These are phyloP conservation scores for Atkinsonella texensis DNA, from an alignment of 2,329 filamentous ascomycete genomes.

Conservation along the genomic window DNA sequence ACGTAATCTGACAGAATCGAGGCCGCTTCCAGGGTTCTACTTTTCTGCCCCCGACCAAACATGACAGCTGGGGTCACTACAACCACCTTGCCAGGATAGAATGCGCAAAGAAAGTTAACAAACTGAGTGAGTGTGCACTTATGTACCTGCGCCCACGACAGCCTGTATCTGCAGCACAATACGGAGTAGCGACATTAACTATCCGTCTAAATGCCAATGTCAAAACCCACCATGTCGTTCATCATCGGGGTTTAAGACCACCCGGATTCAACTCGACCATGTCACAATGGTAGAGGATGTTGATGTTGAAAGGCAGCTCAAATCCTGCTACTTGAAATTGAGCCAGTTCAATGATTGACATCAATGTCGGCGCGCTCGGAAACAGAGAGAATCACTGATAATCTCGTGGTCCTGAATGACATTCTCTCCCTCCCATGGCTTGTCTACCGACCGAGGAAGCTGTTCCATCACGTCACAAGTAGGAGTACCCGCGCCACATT, in stretches of 20 bases:
- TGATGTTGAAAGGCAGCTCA: slow-evolving; percentile 35
- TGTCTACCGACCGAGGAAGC: background rate
- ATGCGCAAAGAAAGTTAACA: too few species aligned
- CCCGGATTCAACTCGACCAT: slow-evolving; percentile 15
- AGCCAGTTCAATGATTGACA: slow-evolving; percentile 24
- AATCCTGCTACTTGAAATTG: slow-evolving; percentile 26
- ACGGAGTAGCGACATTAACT: slow-evolving; percentile 13
- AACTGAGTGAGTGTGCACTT: background rate
- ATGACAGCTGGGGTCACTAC: too few species aligned
- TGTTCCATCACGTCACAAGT: background rate
- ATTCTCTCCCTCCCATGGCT: background rate
- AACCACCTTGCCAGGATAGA: too few species aligned
- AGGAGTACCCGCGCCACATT: too few species aligned
- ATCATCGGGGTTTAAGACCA: slow-evolving; percentile 20
- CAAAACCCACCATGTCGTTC: slow-evolving; percentile 14
- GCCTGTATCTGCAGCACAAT: slow-evolving; percentile 11
- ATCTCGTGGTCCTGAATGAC: background rate
- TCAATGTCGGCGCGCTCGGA: slow-evolving; percentile 19
- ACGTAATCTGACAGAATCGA: too few species aligned
- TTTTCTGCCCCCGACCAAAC: too few species aligned
- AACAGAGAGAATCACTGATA: background rate
- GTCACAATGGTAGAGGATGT: slow-evolving; percentile 26
- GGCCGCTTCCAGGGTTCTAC: too few species aligned
- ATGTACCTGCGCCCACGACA: slow-evolving; percentile 2
- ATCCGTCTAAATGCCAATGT: slow-evolving; percentile 15